Base-by-base conservation (phyloP, 495 filamentous ascomycete species). In the Bacidia rubella region DNA sequence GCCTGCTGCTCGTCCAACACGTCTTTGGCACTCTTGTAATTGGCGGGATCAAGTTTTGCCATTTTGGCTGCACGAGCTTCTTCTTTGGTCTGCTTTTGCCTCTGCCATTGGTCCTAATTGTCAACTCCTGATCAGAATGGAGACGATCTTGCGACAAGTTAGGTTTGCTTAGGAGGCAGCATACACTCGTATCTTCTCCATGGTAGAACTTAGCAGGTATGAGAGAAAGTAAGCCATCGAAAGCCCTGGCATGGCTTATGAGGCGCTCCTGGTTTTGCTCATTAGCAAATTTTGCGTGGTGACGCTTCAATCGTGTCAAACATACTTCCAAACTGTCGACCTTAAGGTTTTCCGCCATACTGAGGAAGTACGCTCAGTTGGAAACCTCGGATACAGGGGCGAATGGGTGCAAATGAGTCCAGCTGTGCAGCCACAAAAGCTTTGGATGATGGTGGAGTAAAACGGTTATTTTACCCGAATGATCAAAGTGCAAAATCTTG, bases 161-260 rank as follows among this genome's bases (percentile, higher is more conserved):
- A 25, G 38, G 21, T 44, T 35, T 9, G 7, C 5, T n/a, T 7
- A 22, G 9, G 20, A 44, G 12, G 5, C 7, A 49, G 82, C 87
- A 59, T 82, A 95, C 89, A 69, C 71, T 89, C 39, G 71, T 81
- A 59, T 93, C 87, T 60, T 89, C 82, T 38, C 82, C 86, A 63
- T 92, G 95, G 68, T 95, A 95, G 59, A 85, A 80, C 66, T 90
- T 90, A 20, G 87, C 90, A 24, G 92, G 92, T 61, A 95, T 95
- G 45, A 98, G 72, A 23, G 89, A 90, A 55, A 98, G 74, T 17
- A 98, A 68, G 51, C 90, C 87, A 64, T 95, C 84, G 63, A 98
- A 96, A 55, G 90, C 81, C 66, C 84, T 75, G 27, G 87, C 80
- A 63, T 95, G 86, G 67, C 79, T 83, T 65, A 80, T 82, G 58